Evolutionary conservation across 208 protist genomes (phyloP).

Genomic region (Willaertia magna): DNA sequence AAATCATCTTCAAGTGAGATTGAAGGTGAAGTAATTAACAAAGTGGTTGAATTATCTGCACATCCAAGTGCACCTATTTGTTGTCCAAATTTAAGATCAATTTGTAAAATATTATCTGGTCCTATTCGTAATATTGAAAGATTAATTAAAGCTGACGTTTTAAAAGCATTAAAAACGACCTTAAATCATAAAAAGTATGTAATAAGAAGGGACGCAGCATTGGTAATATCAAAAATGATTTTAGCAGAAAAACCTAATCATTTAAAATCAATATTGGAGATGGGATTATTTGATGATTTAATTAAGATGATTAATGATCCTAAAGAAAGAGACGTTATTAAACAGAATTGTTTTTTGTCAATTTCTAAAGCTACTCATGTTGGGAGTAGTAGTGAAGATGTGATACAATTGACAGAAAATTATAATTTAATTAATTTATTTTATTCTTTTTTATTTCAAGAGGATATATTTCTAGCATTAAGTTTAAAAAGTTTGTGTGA

Average conservation of each 20-base stretch:
- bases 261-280: constrained; percentile 67
- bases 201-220: constrained; percentile 96
- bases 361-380: constrained; percentile 88
- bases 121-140: constrained; percentile 84
- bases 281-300: constrained; percentile 75
- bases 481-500: too few species aligned
- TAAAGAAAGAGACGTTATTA: constrained; percentile 79
- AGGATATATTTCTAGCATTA: too few species aligned
- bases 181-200: constrained; percentile 59
- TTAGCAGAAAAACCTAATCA: constrained; percentile 82
- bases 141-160: constrained; percentile 74
- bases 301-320: too few species aligned
- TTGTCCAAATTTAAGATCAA: constrained; percentile 83
- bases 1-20: constrained; percentile 86
- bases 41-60: constrained; percentile 79
- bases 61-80: constrained; percentile 48
- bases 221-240: constrained; percentile 98
- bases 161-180: constrained; percentile 55
- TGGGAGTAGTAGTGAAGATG: constrained; percentile 66
- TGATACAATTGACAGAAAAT: too few species aligned
- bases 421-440: too few species aligned
- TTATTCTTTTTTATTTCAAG: too few species aligned
- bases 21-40: constrained; percentile 58
- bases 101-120: constrained; percentile 97
- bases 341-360: constrained; percentile 94